Conservation (phyloP, 2,329 filamentous ascomycete genomes). For the Drechslera avenae region DNA sequence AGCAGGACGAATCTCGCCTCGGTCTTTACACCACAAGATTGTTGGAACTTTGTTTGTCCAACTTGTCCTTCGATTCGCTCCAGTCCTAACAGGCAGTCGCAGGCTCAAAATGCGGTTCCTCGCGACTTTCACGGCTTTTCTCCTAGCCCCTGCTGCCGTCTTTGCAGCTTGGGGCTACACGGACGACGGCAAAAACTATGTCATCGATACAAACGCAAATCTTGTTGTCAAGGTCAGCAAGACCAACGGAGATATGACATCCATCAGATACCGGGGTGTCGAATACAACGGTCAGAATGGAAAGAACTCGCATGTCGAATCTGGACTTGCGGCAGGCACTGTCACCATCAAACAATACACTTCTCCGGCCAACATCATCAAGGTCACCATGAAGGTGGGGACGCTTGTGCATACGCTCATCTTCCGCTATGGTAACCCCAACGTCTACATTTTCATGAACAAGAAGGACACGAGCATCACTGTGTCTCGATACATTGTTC, state of each 20-base stretch:
- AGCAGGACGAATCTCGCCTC: no score
- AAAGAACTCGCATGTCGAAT: conserved; percentile 59
- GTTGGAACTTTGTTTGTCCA: no score
- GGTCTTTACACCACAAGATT: no score
- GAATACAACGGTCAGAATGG: conserved; percentile 55
- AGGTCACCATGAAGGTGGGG: conserved; percentile 61
- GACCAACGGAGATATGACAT: conserved; percentile 65
- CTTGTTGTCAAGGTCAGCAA: conserved; percentile 41
- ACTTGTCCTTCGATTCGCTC: no score
- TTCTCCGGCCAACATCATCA: conserved; percentile 52
- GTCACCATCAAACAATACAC: conserved; percentile 52
- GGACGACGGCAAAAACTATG: conserved; percentile 48
- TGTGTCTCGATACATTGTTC: conserved; percentile 48
- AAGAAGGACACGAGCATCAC: conserved; percentile 49
- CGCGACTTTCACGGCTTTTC: conserved; percentile 14
- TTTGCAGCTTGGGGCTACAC: conserved; percentile 50
- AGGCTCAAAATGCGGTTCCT: conserved; percentile 22
- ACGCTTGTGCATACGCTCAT: conserved; percentile 67
- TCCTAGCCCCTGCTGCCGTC: conserved; percentile 38
- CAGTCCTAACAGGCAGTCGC: background rate
- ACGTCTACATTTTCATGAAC: conserved; percentile 57
- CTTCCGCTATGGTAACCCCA: conserved; percentile 62
- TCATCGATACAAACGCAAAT: conserved; percentile 42
- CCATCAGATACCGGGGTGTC: conserved; percentile 62
- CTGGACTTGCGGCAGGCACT: conserved; percentile 60